phyloP scores from a whole-genome alignment of 2,329 filamentous ascomycete genomes.

The Neodidymelliopsis sp. region DNA sequence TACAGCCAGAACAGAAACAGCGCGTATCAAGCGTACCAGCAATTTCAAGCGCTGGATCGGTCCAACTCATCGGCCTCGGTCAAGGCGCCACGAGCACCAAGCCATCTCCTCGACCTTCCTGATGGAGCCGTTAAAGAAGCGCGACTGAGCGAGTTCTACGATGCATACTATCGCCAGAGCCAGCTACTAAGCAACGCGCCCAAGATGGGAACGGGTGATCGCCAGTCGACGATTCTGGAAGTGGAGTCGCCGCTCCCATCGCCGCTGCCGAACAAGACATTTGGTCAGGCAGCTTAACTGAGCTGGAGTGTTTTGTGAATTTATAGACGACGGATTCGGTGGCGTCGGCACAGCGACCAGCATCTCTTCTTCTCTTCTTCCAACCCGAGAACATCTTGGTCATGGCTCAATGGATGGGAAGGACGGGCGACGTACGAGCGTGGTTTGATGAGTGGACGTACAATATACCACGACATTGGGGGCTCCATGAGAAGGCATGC shows the following conservation, averaged over 20 bases:
- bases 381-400: too few relatives aligned
- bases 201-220: conserved; percentile 22
- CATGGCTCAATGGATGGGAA: background rate
- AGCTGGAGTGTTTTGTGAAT: background rate
- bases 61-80: conserved; percentile 29
- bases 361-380: conserved; percentile 6
- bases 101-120: conserved; percentile 23
- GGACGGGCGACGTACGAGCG: background rate
- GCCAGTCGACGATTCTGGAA: conserved; percentile 40
- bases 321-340: background rate
- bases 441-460: conserved; percentile 7
- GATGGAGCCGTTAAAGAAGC: conserved; percentile 26
- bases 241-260: conserved; percentile 38
- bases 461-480: conserved; percentile 2
- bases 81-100: conserved; percentile 24
- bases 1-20: conserved; percentile 42
- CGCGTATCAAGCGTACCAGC: conserved; percentile 27
- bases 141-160: conserved; percentile 51
- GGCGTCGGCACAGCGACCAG: conserved; percentile 5
- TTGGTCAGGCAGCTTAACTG: conserved; percentile 15
- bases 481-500: background rate
- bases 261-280: conserved; percentile 25
- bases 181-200: conserved; percentile 18
- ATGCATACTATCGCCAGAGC: conserved; percentile 46
- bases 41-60: conserved; percentile 15